These are phyloP conservation scores for Shiraia sp. DNA, from an alignment of 2,329 filamentous ascomycete genomes.

Conservation along the genomic window DNA sequence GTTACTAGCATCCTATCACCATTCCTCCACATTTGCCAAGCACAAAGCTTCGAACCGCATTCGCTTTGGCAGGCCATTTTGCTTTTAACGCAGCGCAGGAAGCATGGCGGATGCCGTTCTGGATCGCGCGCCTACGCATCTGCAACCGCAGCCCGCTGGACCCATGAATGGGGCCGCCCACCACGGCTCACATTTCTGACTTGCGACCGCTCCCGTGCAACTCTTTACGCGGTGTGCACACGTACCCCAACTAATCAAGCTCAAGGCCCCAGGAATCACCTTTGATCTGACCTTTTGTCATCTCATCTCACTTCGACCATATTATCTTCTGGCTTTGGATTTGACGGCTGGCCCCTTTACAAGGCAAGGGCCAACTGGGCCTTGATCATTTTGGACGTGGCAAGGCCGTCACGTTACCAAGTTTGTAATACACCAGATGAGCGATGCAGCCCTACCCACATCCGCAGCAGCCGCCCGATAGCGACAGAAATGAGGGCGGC, in stretches of 20 bases:
- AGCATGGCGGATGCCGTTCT: conserved; percentile 19
- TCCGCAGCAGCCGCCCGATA: conserved; percentile 16
- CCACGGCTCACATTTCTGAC: conserved; percentile 13
- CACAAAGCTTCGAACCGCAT: conserved; percentile 10
- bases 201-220: conserved; percentile 10
- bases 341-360: neutral
- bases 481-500: conserved; percentile 19
- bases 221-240: conserved; percentile 8
- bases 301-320: neutral
- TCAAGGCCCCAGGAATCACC: conserved; percentile 3
- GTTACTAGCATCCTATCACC: conserved; percentile 4
- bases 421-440: conserved; percentile 7
- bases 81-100: conserved; percentile 17
- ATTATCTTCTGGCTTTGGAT: neutral
- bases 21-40: conserved; percentile 13
- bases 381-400: neutral
- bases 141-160: conserved; percentile 10
- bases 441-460: conserved; percentile 27
- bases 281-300: neutral
- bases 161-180: conserved; percentile 16
- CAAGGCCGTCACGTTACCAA: neutral
- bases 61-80: conserved; percentile 10
- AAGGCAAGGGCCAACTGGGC: conserved; percentile 1
- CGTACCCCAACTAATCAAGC: conserved; percentile 13
- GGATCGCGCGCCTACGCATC: conserved; percentile 21